Base-by-base conservation (phyloP, 148 eudicot genomes). In the Silene conica region DNA sequence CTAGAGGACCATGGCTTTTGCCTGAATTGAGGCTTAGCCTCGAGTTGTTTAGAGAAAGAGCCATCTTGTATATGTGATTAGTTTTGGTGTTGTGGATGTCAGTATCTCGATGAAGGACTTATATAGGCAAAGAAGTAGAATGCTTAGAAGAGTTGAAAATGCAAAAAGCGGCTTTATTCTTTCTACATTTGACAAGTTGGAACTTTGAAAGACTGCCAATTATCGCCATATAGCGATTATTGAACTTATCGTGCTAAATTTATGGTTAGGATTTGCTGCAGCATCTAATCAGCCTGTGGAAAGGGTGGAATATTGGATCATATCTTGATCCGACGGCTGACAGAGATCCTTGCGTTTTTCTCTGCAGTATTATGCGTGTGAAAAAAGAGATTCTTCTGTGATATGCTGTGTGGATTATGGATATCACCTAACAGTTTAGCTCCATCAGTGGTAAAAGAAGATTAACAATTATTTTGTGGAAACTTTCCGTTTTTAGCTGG, bases 31-130 rank as follows among this genome's bases (percentile, higher is more conserved):
- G 48, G 66, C 67, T 46, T 9, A 57, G 55, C 55, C 75, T 74
- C 6, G 82, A 69, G 52, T 79, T 54, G 61, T 79, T 54, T 26
- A 75, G 48, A 72, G 82, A 80, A 6, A 80, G 76, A 26, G 79
- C 76, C 82, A 80, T 80, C 46, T 50, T 25, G 62, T 25, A 15
- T 31, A 0, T 73, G 25, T 79, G 22, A 20, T 2, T 74, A 61
- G 45, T 55, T 79, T 70, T 45, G 56, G 45, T 15, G 56, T 73
- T 79, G 45, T 73, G 69, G 45, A 64, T 74, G 60, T 63, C 69
- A 63, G 67, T 70, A 70, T 70, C 62, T 63, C 45, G 10, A 43
- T 22, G 22, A 14, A 63, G 21, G 22, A 59, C 70, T 69, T 79
- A 79, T 74, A 79, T 79, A 79, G 74, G 58, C 64, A 16, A 63